phyloP scores from a whole-genome alignment of 2,329 filamentous ascomycete genomes.

The Diaporthe caulivora region DNA sequence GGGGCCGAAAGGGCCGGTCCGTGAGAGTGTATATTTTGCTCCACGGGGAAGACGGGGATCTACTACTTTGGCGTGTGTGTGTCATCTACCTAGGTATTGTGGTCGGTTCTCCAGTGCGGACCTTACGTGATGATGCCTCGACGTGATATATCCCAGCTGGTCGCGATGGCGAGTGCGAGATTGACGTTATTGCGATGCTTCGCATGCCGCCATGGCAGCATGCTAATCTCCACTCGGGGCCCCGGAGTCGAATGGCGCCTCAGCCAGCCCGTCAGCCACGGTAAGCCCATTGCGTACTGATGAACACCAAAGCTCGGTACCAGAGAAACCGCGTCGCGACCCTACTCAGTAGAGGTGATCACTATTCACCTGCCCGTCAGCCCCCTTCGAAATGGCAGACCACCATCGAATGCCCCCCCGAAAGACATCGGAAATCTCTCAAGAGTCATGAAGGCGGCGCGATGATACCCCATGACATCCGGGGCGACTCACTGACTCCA shows the following conservation, averaged over 20 bases:
- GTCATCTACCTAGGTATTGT: not conserved
- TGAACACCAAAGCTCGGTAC: not conserved
- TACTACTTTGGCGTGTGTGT: slow-evolving; percentile 1
- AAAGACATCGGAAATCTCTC: slow-evolving; percentile 11
- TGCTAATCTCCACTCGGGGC: not conserved
- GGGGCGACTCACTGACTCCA: slow-evolving; percentile 23
- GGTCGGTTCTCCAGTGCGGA: not conserved
- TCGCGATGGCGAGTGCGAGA: not conserved
- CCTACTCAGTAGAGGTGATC: not conserved
- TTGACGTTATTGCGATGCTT: slow-evolving; percentile 3
- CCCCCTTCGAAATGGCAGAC: not conserved
- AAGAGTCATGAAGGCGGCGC: slow-evolving; percentile 9
- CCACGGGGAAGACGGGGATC: not conserved
- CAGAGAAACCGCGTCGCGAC: not conserved
- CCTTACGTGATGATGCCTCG: not conserved
- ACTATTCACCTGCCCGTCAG: not conserved
- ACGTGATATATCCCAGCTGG: not conserved
- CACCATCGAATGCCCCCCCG: not conserved
- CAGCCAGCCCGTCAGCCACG: not conserved
- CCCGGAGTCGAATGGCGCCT: not conserved
- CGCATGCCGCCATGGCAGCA: not conserved
- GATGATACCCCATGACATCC: slow-evolving; percentile 8
- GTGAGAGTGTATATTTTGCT: not conserved
- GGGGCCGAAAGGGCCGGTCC: slow-evolving; percentile 29
- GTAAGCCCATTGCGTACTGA: not conserved